phyloP scores from a whole-genome alignment of 345 rosid genomes.

The Euclidium syriacum region DNA sequence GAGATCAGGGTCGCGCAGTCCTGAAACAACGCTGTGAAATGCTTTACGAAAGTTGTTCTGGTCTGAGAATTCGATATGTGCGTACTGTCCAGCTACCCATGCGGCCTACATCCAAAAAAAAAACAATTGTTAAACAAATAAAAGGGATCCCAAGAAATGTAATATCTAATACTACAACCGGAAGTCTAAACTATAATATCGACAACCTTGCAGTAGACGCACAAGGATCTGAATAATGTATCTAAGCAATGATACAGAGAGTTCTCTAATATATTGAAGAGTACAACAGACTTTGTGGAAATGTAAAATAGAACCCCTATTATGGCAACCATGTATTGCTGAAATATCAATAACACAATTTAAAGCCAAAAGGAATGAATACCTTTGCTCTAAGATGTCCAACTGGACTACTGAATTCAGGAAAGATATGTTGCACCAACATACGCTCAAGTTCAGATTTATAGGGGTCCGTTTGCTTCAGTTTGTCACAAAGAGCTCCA shows the following conservation, averaged over 20 bases:
- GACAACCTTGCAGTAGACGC: neutral
- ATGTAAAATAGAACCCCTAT: neutral
- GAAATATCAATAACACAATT: constrained; percentile 11
- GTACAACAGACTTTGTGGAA: neutral
- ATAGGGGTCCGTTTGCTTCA: constrained; percentile 94
- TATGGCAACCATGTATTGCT: neutral
- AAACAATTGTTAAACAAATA: neutral
- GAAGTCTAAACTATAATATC: neutral
- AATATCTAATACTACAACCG: neutral
- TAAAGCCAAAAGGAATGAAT: constrained; percentile 3
- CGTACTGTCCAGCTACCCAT: constrained; percentile 97
- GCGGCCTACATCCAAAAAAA: constrained; percentile 55
- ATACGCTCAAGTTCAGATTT: constrained; percentile 81
- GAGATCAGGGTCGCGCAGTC: constrained; percentile 85
- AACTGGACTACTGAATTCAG: constrained; percentile 78
- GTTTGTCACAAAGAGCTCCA: constrained; percentile 96
- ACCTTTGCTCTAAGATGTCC: constrained; percentile 98
- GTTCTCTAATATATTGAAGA: neutral
- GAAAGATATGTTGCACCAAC: constrained; percentile 92
- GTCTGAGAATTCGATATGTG: constrained; percentile 66
- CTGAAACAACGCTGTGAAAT: constrained; percentile 74
- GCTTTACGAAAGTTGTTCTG: constrained; percentile 79
- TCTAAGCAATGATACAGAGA: neutral
- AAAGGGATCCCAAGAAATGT: neutral
- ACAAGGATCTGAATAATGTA: neutral